phyloP scores from a whole-genome alignment of 768 basidiomycete species.

The Tricholoma bakamatsutake region DNA sequence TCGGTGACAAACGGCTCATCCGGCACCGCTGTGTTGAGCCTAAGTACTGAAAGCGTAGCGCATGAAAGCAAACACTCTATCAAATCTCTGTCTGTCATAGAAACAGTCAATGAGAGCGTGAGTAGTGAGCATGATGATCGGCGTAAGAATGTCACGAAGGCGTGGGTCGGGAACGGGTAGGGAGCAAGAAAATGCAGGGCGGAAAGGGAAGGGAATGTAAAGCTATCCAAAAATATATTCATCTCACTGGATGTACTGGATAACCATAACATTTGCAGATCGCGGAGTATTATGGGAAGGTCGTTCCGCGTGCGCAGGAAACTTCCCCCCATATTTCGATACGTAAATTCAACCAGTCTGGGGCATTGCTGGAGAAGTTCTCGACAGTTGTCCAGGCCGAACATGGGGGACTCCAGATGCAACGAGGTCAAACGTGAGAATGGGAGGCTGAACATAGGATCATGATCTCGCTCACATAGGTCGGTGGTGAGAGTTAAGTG shows the following conservation, averaged over 20 bases:
- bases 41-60: not conserved
- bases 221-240: not conserved
- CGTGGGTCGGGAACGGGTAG: not conserved
- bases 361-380: constrained; percentile 4
- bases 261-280: not conserved
- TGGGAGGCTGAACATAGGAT: constrained; percentile 3
- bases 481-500: not conserved
- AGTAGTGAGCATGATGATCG: not conserved
- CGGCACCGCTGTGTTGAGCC: not conserved
- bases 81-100: not conserved
- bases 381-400: constrained; percentile 2
- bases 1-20: too few species aligned
- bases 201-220: constrained; percentile 1
- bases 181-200: not conserved
- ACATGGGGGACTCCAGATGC: not conserved
- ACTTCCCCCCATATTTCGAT: not conserved
- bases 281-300: not conserved
- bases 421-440: constrained; percentile 2
- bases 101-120: not conserved
- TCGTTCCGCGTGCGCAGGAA: not conserved
- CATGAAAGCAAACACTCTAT: constrained; percentile 2
- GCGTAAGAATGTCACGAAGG: not conserved
- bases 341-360: constrained; percentile 1
- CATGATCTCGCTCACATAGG: not conserved
- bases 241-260: not conserved